Evolutionary conservation across 176 grass and related monocot genomes (phyloP).

Genomic region (Oryza officinalis): DNA sequence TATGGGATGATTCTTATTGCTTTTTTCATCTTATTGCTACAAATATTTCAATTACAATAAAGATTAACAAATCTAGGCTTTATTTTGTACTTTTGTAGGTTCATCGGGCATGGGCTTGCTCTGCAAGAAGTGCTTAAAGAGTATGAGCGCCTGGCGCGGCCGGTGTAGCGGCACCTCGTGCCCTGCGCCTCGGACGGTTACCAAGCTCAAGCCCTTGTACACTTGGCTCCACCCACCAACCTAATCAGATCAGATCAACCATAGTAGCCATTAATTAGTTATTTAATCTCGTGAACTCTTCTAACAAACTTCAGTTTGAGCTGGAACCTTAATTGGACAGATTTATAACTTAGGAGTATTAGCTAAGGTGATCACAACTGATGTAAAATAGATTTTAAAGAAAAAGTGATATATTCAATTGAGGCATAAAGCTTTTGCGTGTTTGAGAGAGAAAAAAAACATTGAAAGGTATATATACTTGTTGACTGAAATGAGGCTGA

Average conservation of each 20-base stretch:
- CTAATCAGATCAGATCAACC: conserved; percentile 8
- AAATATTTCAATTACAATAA: background rate
- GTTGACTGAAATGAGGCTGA: conserved; percentile 20
- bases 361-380: background rate
- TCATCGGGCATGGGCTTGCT: conserved; percentile 13
- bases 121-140: conserved; percentile 33
- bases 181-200: conserved; percentile 9
- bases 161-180: conserved; percentile 42
- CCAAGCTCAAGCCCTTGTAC: conserved; percentile 30
- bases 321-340: background rate
- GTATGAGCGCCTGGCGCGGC: conserved; percentile 15
- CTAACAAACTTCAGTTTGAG: background rate
- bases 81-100: background rate
- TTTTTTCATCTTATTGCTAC: background rate
- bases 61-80: background rate
- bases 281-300: background rate
- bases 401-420: background rate
- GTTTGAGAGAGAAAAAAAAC: no score
- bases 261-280: background rate
- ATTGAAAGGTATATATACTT: background rate
- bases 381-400: background rate
- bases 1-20: background rate
- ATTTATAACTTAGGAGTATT: background rate
- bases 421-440: background rate
- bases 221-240: conserved; percentile 51